phyloP scores from a whole-genome alignment of 352 stramenopile species.

The Pythium phragmitis region DNA sequence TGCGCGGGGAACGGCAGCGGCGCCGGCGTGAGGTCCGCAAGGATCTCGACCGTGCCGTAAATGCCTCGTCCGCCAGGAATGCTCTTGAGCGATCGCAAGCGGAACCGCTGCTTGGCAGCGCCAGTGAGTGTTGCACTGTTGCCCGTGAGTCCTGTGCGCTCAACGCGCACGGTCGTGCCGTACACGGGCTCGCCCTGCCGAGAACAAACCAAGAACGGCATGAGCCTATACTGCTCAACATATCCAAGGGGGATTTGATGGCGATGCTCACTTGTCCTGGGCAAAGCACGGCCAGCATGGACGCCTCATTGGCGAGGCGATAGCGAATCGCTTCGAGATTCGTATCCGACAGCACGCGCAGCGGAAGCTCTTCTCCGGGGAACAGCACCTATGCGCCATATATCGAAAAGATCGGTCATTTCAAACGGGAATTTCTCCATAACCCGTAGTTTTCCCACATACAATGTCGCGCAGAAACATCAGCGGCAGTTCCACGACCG shows the following conservation, averaged over 20 bases:
- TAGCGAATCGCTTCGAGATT: conserved; percentile 46
- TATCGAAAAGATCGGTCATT: neutral
- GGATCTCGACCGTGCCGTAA: conserved; percentile 59
- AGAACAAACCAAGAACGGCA: neutral
- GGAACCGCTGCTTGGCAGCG: conserved; percentile 66
- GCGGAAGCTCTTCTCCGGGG: conserved; percentile 69
- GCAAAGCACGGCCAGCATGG: conserved; percentile 58
- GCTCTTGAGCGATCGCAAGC: conserved; percentile 34
- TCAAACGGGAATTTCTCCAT: neutral
- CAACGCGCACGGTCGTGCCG: conserved; percentile 69
- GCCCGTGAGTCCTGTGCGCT: conserved; percentile 52
- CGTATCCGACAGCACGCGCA: conserved; percentile 69
- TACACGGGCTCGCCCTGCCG: conserved; percentile 39
- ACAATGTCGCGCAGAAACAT: conserved; percentile 79
- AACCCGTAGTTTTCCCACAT: conserved; percentile 8
- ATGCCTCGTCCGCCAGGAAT: conserved; percentile 19
- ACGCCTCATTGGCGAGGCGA: conserved; percentile 42
- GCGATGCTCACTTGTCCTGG: conserved; percentile 38
- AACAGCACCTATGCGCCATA: conserved; percentile 68
- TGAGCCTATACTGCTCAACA: neutral
- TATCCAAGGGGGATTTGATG: neutral
- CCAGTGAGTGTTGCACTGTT: conserved; percentile 52
- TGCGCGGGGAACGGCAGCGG: conserved; percentile 38
- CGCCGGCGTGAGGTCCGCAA: conserved; percentile 43
- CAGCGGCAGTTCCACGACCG: conserved; percentile 58